Evolutionary conservation across 2,329 filamentous ascomycete species (phyloP), one percentile per base, ranked within the genome.

Genomic region (Sclerotinia minor): DNA sequence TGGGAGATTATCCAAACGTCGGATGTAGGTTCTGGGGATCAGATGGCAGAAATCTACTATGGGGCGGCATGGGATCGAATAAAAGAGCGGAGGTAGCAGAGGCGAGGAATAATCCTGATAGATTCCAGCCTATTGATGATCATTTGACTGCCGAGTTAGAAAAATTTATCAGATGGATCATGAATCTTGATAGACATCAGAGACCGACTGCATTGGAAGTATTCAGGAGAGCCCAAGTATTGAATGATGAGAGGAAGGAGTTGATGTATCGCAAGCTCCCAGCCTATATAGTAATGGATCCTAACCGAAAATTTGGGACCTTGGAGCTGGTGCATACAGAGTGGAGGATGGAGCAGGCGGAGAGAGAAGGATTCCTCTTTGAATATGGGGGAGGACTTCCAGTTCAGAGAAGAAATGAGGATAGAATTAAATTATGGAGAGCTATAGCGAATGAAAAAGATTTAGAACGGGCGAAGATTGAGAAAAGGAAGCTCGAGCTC

Each of bases 211-310:
- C 59, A n/a, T 1, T 50, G 24, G 13, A 63, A 19, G 59, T 32
- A 26, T 38, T 29, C 21, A 24, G 9, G 7, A 5, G 1, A 9
- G 5, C 35, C 9, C 32, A 13, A 4, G 5, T 21, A 6, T 24
- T 38, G 15, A 50, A 63, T 24, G 15, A 3, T 2, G 4, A 19
- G 15, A 50, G 59, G 5, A 63, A 63, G 29, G 50, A 21, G 19
- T 38, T 63, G 29, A 63, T 63, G 59, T 63, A 63, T 21, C 24
- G 59, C 15, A 8, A 35, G n/a, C 32, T 63, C 19, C 45, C 45
- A 11, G 15, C 38, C 19, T 61, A 21, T 29, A n/a, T 49, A 8
- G 0, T 6, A 13, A 26, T 61, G 32, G 3, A 7, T 7, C 0
- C 38, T 15, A 5, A 11, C 8, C 21, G 11, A 38, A 1, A 19